These are phyloP conservation scores for Botryobasidium botryosum DNA, from an alignment of 768 basidiomycete genomes.

Conservation along the genomic window DNA sequence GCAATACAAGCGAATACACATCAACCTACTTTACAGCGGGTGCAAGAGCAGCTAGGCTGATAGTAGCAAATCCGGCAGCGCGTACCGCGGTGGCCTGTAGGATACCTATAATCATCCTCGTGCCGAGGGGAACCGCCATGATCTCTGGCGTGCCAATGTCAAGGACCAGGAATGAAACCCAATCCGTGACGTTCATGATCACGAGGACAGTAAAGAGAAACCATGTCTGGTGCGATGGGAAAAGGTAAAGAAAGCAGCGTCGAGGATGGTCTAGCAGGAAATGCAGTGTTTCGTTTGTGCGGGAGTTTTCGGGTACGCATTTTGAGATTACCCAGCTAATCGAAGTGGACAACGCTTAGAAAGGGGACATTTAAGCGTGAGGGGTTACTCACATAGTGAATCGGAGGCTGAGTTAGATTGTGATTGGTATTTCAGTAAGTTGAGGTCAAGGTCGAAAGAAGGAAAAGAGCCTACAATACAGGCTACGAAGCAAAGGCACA, in stretches of 20 bases:
- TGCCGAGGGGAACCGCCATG: conserved; percentile 47
- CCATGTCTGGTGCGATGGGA: conserved; percentile 90
- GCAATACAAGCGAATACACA: not conserved
- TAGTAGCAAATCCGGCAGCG: conserved; percentile 73
- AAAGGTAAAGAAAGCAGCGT: conserved; percentile 75
- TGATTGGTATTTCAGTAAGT: not conserved
- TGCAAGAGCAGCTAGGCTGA: conserved; percentile 54
- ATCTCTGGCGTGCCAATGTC: conserved; percentile 68
- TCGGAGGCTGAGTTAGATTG: conserved; percentile 39
- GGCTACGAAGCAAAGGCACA: conserved; percentile 27
- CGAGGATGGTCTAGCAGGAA: conserved; percentile 93
- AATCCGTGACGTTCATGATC: conserved; percentile 59
- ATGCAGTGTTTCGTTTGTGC: conserved; percentile 58
- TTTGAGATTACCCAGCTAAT: conserved; percentile 60
- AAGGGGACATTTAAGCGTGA: not conserved
- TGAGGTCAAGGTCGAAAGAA: conserved; percentile 1
- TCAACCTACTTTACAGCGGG: conserved; percentile 69
- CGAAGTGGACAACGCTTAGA: not conserved
- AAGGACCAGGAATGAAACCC: conserved; percentile 76
- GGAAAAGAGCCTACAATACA: conserved; percentile 47
- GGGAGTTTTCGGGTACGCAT: conserved; percentile 38
- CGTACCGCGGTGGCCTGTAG: conserved; percentile 53
- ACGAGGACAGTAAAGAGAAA: conserved; percentile 59
- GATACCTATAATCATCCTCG: conserved; percentile 54
- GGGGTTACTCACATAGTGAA: conserved; percentile 49